phyloP scores from a whole-genome alignment of 1,139 yeast species.

The Hyphopichia fennica region DNA sequence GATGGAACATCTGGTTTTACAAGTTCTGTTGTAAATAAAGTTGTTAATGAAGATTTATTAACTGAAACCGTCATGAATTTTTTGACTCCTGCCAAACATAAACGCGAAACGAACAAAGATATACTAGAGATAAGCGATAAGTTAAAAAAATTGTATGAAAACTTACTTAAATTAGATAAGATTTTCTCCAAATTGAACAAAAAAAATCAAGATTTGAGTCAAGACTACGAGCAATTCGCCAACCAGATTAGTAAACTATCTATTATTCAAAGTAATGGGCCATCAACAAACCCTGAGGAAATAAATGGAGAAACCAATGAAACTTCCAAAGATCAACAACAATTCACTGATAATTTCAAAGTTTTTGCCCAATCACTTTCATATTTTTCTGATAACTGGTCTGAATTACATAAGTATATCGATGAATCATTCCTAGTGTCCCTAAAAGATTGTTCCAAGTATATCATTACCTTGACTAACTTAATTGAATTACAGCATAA shows the following conservation, averaged over 20 bases:
- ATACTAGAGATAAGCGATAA: slow-evolving; percentile 82
- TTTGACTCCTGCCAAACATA: slow-evolving; percentile 69
- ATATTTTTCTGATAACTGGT: slow-evolving; percentile 48
- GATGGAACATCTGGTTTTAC: slow-evolving; percentile 20
- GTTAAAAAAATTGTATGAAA: slow-evolving; percentile 81
- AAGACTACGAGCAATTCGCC: slow-evolving; percentile 72
- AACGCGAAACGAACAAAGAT: slow-evolving; percentile 71
- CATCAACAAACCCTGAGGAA: neutral
- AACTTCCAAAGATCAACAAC: slow-evolving; percentile 8
- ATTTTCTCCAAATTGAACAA: slow-evolving; percentile 72
- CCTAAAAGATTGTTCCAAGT: slow-evolving; percentile 84
- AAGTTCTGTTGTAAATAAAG: slow-evolving; percentile 37
- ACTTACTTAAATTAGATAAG: slow-evolving; percentile 73
- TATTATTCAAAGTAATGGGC: slow-evolving; percentile 29
- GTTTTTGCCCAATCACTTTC: slow-evolving; percentile 48
- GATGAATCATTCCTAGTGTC: slow-evolving; percentile 84
- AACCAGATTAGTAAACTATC: slow-evolving; percentile 70
- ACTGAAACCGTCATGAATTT: slow-evolving; percentile 93
- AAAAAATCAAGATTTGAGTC: slow-evolving; percentile 69
- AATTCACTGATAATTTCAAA: slow-evolving; percentile 32
- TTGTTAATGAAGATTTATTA: slow-evolving; percentile 59
- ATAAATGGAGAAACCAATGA: slow-evolving; percentile 10
- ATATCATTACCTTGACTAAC: slow-evolving; percentile 71
- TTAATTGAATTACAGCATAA: slow-evolving; percentile 85
- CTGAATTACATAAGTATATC: slow-evolving; percentile 51